Base-by-base conservation (phyloP, 768 basidiomycete species). In the Russula emetica region DNA sequence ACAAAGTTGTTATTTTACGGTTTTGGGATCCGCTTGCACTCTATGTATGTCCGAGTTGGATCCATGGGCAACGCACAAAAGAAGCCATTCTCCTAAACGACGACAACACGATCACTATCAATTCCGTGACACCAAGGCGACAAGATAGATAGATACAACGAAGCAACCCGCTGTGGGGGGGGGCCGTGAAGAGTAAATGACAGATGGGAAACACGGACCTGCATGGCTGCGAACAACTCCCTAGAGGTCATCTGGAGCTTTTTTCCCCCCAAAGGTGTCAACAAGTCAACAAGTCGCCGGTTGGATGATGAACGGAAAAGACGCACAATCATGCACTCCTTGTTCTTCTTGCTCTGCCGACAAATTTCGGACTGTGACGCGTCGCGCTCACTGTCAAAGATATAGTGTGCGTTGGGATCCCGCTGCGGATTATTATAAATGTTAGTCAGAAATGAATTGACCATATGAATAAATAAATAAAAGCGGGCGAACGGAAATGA, bases 141-240 rank as follows among this genome's bases (percentile, higher is more conserved):
- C 24, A 40, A 52, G 7, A 14, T n/a, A n/a, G n/a, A n/a, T n/a
- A n/a, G n/a, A n/a, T 22, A 47, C 45, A 24, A 47, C n/a, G 20
- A 47, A 34, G 11, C 18, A 16, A 28, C 34, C 40, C 18, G 42
- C 26, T 32, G 28, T n/a, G 42, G 42, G 42, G 9, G 42, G 42
- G 42, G 9, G 55, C 2, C n/a, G 34, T n/a, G 32, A 38, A 40
- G 30, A n/a, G 11, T n/a, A 30, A 30, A 38, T 26, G 11, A 13
- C 11, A n/a, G 18, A 20, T 1, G 13, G 24, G 4, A 45, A 24
- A 5, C 22, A 61, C 74, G 62, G 38, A 84, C 85, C 82, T 89
- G 88, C 87, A 92, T 90, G 45, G 85, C 82, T 70, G 81, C 76
- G 69, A 90, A 88, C 58, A 88, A 68, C 63, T 78, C 74, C 66